Evolutionary conservation across 768 basidiomycete genomes (phyloP).

Genomic region (Boletus vermiculosoides): DNA sequence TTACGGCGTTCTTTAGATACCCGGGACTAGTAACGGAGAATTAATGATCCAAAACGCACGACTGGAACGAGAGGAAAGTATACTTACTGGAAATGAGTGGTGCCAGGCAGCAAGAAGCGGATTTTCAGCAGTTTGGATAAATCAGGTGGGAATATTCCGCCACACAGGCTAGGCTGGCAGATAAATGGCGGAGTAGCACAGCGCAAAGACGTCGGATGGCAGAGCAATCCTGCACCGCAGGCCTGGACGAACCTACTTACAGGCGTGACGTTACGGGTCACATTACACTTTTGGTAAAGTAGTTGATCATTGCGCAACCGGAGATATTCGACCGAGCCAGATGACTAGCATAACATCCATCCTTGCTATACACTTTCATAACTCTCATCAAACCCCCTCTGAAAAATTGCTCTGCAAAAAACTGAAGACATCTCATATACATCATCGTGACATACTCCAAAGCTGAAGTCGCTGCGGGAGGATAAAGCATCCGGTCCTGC

Average conservation of each 20-base stretch:
- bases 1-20: slow-evolving; percentile 1
- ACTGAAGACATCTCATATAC: too few relatives aligned
- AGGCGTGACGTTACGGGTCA: slow-evolving; percentile 38
- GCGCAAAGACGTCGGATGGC: slow-evolving; percentile 21
- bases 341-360: background rate
- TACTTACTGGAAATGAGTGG: slow-evolving; percentile 17
- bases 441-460: background rate
- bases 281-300: slow-evolving; percentile 32
- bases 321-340: slow-evolving; percentile 14
- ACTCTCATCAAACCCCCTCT: background rate
- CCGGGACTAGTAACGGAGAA: slow-evolving; percentile 8
- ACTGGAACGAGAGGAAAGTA: slow-evolving; percentile 5
- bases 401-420: background rate
- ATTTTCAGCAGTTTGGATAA: slow-evolving; percentile 15
- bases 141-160: slow-evolving; percentile 9
- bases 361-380: too few relatives aligned
- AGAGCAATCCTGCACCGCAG: slow-evolving; percentile 29
- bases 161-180: slow-evolving; percentile 1
- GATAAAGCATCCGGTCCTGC: background rate
- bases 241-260: slow-evolving; percentile 38
- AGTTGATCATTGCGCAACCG: slow-evolving; percentile 32
- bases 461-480: background rate
- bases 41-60: slow-evolving; percentile 6
- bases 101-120: slow-evolving; percentile 1
- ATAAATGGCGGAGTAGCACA: slow-evolving; percentile 10